Conservation (phyloP, 148 eudicot genomes). For the Pouteria glomerata region DNA sequence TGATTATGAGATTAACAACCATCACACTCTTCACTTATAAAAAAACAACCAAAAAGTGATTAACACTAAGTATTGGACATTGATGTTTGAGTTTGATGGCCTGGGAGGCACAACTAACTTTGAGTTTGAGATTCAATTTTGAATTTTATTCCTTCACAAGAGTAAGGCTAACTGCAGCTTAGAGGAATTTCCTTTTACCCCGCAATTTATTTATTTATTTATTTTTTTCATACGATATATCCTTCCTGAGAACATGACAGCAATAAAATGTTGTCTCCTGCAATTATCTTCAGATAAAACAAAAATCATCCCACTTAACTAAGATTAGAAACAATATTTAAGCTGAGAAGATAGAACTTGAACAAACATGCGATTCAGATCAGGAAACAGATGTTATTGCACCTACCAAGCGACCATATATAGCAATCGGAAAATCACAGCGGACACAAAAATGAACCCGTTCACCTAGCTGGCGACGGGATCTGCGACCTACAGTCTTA, state of each 20-base stretch:
- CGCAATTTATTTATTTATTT: too few species aligned
- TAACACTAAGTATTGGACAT: not conserved
- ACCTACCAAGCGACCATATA: constrained; percentile 91
- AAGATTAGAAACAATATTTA: not conserved
- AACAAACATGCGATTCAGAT: not conserved
- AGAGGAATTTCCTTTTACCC: not conserved
- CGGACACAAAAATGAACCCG: constrained; percentile 94
- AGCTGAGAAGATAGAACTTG: too few species aligned
- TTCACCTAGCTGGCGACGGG: constrained; percentile 90
- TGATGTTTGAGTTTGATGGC: not conserved
- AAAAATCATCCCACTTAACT: not conserved
- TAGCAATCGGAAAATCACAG: constrained; percentile 89
- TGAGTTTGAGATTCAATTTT: not conserved
- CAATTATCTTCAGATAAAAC: not conserved
- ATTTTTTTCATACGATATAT: not conserved
- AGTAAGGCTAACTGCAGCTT: not conserved
- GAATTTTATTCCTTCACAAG: not conserved
- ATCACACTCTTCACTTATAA: too few species aligned
- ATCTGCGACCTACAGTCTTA: constrained; percentile 80
- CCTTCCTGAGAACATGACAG: not conserved
- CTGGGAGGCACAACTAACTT: not conserved
- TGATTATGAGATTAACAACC: not conserved
- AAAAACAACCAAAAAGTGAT: too few species aligned
- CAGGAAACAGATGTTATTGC: not conserved
- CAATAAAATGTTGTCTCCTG: not conserved